phyloP scores from a whole-genome alignment of 1,284 basidiomycete genomes.

The Ganoderma meredithae region DNA sequence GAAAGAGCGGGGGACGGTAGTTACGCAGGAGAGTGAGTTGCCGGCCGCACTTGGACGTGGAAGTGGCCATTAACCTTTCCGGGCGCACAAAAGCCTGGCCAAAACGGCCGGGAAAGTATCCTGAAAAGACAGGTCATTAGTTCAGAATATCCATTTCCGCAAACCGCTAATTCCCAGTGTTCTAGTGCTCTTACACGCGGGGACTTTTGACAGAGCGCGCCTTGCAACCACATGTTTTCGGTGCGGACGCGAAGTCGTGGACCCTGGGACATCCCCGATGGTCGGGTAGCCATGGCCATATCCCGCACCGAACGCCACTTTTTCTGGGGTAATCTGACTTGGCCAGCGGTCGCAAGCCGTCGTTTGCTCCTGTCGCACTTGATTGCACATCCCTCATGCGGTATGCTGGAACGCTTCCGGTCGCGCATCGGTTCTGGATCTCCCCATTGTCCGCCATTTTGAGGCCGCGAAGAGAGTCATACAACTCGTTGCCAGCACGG shows the following conservation, averaged over 20 bases:
- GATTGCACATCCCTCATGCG: constrained; percentile 25
- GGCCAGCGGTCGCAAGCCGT: constrained; percentile 4
- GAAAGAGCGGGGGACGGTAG: not conserved
- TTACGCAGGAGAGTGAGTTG: constrained; percentile 14
- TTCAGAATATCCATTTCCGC: constrained; percentile 17
- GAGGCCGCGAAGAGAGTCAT: constrained; percentile 30
- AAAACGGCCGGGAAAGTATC: constrained; percentile 4
- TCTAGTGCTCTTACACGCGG: constrained; percentile 30
- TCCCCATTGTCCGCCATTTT: constrained; percentile 35
- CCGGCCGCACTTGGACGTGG: constrained; percentile 12
- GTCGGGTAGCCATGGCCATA: constrained; percentile 28
- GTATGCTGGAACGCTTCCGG: constrained; percentile 31
- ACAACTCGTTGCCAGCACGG: constrained; percentile 28
- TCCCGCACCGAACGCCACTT: constrained; percentile 16
- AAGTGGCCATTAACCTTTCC: constrained; percentile 20
- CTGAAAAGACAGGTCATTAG: constrained; percentile 9
- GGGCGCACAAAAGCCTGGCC: constrained; percentile 22
- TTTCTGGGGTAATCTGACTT: constrained; percentile 26
- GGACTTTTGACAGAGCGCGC: constrained; percentile 28
- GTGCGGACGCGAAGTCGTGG: constrained; percentile 31
- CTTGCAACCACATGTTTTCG: constrained; percentile 33
- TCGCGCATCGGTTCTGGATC: constrained; percentile 28
- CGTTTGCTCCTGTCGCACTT: constrained; percentile 17
- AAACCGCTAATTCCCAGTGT: constrained; percentile 24
- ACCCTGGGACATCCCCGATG: constrained; percentile 28